These are phyloP conservation scores for Umbelopsis sp. DNA, from an alignment of 192 early-diverging fungal species.

Conservation along the genomic window DNA sequence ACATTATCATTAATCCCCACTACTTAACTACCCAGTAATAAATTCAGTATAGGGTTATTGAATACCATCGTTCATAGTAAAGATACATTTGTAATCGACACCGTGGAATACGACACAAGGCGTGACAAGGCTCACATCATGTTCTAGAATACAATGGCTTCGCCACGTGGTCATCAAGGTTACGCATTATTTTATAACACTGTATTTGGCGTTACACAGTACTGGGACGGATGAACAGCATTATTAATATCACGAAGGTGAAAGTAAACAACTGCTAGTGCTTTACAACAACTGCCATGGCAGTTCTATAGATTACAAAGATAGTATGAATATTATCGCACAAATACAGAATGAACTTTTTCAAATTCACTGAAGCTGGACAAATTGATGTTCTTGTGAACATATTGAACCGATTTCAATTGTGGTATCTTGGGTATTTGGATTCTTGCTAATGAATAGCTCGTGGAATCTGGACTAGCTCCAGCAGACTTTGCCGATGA, in stretches of 20 bases:
- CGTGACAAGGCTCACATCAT: no score
- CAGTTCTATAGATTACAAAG: constrained; percentile 9
- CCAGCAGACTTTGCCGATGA: not conserved
- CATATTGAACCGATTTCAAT: not conserved
- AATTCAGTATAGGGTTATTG: no score
- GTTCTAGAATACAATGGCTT: no score
- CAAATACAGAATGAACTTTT: constrained; percentile 29
- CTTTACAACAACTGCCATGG: not conserved
- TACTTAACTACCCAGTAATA: no score
- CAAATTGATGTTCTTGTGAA: constrained; percentile 21
- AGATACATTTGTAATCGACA: no score
- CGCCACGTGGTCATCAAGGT: no score
- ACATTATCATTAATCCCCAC: no score
- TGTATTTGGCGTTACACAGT: not conserved
- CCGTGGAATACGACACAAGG: no score
- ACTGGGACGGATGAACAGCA: not conserved
- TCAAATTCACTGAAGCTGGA: constrained; percentile 31
- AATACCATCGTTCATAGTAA: no score
- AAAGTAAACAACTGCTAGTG: not conserved
- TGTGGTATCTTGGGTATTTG: constrained; percentile 24
- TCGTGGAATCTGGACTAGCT: not conserved
- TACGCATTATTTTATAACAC: no score
- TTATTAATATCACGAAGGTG: not conserved
- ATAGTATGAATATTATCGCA: constrained; percentile 20
- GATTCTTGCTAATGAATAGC: constrained; percentile 24